A percentile compares a stretch with the other conserved stretches of the same genome.
These are phyloP conservation scores for Macadamia integrifolia DNA, from an alignment of 164 flowering plant species.

Conservation along the genomic window DNA sequence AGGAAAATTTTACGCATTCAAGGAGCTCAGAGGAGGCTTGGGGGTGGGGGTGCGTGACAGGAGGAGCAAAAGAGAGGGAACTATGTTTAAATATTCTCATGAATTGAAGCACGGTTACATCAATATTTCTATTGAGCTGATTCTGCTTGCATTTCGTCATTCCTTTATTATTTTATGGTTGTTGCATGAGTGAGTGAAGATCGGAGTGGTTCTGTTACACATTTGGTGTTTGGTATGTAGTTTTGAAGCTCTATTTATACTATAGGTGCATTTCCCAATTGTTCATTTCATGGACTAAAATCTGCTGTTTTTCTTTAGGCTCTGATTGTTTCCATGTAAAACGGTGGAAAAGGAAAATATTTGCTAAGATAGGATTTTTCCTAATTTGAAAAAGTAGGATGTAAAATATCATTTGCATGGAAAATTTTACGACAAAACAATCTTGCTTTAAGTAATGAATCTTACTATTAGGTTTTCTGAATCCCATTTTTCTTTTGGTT, in stretches of 20 bases:
- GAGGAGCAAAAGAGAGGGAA: too few relatives aligned
- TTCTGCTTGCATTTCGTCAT: neutral
- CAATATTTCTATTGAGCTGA: neutral
- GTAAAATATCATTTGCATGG: too few relatives aligned
- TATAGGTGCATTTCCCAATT: neutral
- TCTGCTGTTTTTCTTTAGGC: neutral
- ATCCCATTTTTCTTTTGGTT: neutral
- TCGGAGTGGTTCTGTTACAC: neutral
- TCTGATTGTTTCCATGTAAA: too few relatives aligned
- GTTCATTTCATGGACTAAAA: neutral
- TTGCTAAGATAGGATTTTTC: too few relatives aligned
- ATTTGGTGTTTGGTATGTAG: neutral
- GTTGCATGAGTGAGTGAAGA: neutral
- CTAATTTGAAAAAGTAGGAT: too few relatives aligned
- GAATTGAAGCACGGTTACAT: neutral
- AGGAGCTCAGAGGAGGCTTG: too few relatives aligned
- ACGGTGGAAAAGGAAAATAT: too few relatives aligned
- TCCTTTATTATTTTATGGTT: neutral
- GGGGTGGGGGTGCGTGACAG: too few relatives aligned
- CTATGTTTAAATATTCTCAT: too few relatives aligned
- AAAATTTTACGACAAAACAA: too few relatives aligned
- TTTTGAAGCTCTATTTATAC: neutral
- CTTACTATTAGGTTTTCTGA: neutral
- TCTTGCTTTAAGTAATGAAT: neutral
- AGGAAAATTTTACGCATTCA: too few relatives aligned